A percentile compares a stretch with the other conserved stretches of the same genome.
Evolutionary conservation across 2,329 filamentous ascomycete genomes (phyloP).

Genomic region (Ophiostoma australiae): DNA sequence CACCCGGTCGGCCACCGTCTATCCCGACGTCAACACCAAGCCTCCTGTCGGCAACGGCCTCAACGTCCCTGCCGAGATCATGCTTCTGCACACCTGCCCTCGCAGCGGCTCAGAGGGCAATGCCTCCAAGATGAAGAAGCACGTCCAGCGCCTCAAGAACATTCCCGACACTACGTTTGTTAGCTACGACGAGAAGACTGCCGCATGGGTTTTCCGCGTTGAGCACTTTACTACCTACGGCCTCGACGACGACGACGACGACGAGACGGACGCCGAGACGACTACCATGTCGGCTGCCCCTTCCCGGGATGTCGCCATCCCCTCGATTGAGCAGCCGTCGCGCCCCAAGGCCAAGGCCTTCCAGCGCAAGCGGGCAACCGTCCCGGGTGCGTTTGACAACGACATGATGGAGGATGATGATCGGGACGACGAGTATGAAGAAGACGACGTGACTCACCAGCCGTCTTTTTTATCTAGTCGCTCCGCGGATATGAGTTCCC

Average conservation of each 20-base stretch:
- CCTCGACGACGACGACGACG: constrained; percentile 73
- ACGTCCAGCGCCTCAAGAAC: constrained; percentile 73
- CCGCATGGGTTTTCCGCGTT: constrained; percentile 88
- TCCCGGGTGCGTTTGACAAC: constrained; percentile 80
- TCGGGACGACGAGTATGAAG: constrained; percentile 56
- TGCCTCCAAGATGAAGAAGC: constrained; percentile 48
- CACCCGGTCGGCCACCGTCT: constrained; percentile 80
- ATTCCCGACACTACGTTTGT: constrained; percentile 79
- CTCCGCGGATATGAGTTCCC: constrained; percentile 72
- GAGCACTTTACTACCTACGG: constrained; percentile 96
- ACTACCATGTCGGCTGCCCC: constrained; percentile 31
- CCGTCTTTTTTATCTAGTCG: constrained; percentile 91
- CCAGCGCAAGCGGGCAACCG: constrained; percentile 41
- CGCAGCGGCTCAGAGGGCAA: constrained; percentile 61
- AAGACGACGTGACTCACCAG: constrained; percentile 42
- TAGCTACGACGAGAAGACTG: constrained; percentile 71
- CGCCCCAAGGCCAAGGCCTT: constrained; percentile 55
- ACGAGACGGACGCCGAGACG: constrained; percentile 60
- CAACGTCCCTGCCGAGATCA: constrained; percentile 84
- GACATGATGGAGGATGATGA: constrained; percentile 51
- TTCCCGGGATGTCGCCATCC: constrained; percentile 32
- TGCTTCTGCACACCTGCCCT: constrained; percentile 90
- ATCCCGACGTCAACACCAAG: constrained; percentile 70
- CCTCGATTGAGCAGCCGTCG: constrained; percentile 37
- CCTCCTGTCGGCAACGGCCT: constrained; percentile 80